phyloP scores from a whole-genome alignment of 2,329 filamentous ascomycete genomes.

The Biscogniauxia marginata region DNA sequence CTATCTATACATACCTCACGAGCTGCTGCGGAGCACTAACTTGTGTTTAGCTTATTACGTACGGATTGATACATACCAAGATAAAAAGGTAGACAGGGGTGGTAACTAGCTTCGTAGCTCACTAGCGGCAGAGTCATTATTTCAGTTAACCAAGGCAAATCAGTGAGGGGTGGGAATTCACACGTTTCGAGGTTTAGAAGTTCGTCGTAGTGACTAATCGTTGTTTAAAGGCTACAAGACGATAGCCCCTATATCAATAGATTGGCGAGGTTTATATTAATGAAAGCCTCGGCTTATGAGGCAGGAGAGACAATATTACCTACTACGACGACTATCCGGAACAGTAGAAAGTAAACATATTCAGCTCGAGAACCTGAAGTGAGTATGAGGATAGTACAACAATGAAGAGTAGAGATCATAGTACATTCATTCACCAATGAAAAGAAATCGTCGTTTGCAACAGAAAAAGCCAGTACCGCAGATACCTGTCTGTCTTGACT shows the following conservation, averaged over 20 bases:
- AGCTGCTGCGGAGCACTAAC: background rate
- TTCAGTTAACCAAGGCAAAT: background rate
- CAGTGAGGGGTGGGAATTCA: background rate
- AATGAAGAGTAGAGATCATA: background rate
- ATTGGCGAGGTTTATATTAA: too few species aligned
- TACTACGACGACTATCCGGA: too few species aligned
- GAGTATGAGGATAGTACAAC: background rate
- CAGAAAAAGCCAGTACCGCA: background rate
- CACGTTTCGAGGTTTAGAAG: too few species aligned
- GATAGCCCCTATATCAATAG: too few species aligned
- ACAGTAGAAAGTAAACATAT: too few species aligned
- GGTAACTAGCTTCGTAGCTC: background rate
- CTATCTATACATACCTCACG: background rate
- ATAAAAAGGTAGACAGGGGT: too few species aligned
- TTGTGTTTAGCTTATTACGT: background rate
- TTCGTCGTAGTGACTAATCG: too few species aligned
- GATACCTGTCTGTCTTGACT: background rate
- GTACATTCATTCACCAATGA: background rate
- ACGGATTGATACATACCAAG: background rate
- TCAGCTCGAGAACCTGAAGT: too few species aligned
- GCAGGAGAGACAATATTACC: too few species aligned
- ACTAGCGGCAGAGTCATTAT: background rate
- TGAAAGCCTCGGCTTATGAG: too few species aligned
- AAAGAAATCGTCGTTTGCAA: background rate
- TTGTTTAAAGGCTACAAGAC: too few species aligned